A percentile compares a stretch with the other conserved stretches of the same genome.
Evolutionary conservation across 2,329 filamentous ascomycete species (phyloP).

Genomic region (Byssochlamys sp.): DNA sequence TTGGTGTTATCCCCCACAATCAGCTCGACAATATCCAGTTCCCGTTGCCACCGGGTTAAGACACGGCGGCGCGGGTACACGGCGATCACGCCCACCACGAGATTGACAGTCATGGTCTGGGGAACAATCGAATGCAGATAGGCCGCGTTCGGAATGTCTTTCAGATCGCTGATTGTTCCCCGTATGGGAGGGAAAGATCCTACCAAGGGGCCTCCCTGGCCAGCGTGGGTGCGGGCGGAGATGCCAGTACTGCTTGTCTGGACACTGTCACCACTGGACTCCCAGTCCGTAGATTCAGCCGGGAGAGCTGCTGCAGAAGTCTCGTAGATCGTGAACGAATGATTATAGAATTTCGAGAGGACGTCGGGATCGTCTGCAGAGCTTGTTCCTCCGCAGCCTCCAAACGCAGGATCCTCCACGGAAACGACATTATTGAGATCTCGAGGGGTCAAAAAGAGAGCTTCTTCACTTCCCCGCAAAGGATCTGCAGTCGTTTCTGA

Average conservation of each 20-base stretch:
- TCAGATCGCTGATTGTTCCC: constrained; percentile 52
- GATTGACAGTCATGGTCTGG: constrained; percentile 70
- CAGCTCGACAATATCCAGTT: constrained; percentile 62
- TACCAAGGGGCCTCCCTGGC: background rate
- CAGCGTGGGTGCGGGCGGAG: constrained; percentile 8
- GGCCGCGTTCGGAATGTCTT: constrained; percentile 57
- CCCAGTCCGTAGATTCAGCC: constrained; percentile 12
- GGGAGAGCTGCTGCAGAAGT: constrained; percentile 29
- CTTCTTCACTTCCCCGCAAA: constrained; percentile 4
- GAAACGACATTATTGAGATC: constrained; percentile 12
- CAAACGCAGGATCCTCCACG: constrained; percentile 6
- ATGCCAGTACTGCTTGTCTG: constrained; percentile 12
- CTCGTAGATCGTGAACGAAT: constrained; percentile 64
- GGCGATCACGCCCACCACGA: constrained; percentile 71
- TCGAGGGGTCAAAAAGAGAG: constrained; percentile 22
- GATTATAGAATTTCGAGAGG: constrained; percentile 62
- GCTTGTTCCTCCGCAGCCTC: constrained; percentile 4
- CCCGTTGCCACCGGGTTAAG: constrained; percentile 46
- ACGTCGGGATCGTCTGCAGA: constrained; percentile 21
- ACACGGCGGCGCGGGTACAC: constrained; percentile 59
- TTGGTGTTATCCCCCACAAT: constrained; percentile 77
- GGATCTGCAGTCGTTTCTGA: background rate
- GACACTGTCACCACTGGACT: constrained; percentile 17
- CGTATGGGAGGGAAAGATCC: constrained; percentile 22
- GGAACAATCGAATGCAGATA: constrained; percentile 61